Evolutionary conservation across 2,329 filamentous ascomycete species (phyloP), one percentile per base, ranked within the genome.

Genomic region (Zymoseptoria ardabiliae): DNA sequence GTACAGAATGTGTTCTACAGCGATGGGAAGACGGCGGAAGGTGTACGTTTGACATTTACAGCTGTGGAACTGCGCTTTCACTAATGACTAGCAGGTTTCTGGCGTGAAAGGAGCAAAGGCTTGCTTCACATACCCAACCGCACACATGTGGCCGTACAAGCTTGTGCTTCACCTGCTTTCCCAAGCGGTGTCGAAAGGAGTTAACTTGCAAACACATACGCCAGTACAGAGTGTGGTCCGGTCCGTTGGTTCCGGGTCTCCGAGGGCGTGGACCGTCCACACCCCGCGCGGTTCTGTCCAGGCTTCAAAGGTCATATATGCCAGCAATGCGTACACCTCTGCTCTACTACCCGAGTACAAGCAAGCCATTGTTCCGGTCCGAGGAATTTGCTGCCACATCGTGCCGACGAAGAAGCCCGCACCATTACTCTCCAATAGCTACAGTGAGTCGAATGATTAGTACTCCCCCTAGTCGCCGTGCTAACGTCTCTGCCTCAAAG

Each of bases 131-230:
- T 75, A 72, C 53, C 71, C 82, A 54, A 87, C 88, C 0, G 87
- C 59, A 17, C 67, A 66, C n/a, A 59, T 70, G 28, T 69, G 68
- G 68, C 68, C 68, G n/a, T 70, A 69, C 57, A 70, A 70, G 53
- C 59, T 69, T 19, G 63, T 70, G 7, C 56, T 67, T 6, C 63
- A 66, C 25, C 57, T 70, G 9, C 62, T 69, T 11, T 55, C 58
- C 3, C 65, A 64, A 53, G 61, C 68, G 7, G 57, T 69, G 7
- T 53, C 62, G 13, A 82, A 0, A 85, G 63, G 59, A 9, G 84
- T 91, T 65, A 91, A 91, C 66, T 77, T 92, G 21, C 88, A 91
- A 73, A 91, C 88, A 3, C 83, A 80, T 58, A 91, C 89, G 6
- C 82, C 87, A 0, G 88, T 85, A 1, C 82, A 66, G 68, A 90